Evolutionary conservation across 441 rosid species (phyloP).

Genomic region (Adansonia madagascariensis): DNA sequence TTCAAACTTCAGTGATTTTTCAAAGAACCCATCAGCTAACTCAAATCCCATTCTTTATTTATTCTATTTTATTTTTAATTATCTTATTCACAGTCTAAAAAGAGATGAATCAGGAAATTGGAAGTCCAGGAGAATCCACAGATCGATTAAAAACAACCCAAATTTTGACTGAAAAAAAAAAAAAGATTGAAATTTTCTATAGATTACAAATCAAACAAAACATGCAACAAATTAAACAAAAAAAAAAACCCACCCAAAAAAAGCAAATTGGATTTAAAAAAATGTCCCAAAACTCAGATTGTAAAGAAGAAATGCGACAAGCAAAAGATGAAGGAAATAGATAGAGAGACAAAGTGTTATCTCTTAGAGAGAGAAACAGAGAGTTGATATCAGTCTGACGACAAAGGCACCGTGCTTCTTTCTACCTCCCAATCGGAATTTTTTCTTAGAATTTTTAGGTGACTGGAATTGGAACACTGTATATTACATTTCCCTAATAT

Average conservation of each 20-base stretch:
- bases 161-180: background rate
- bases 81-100: background rate
- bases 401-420: slow-evolving; percentile 32
- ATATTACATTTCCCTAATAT: background rate
- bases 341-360: slow-evolving; percentile 5
- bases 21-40: slow-evolving; percentile 59
- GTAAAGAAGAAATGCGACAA: background rate
- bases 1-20: slow-evolving; percentile 34
- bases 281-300: background rate
- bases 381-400: slow-evolving; percentile 4
- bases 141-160: slow-evolving; percentile 3
- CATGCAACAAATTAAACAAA: background rate
- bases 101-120: slow-evolving; percentile 5
- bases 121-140: background rate
- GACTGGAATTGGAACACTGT: background rate
- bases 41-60: slow-evolving; percentile 62
- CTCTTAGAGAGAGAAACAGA: background rate
- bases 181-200: background rate
- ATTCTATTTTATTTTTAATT: background rate
- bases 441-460: background rate
- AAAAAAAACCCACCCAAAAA: background rate
- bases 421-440: slow-evolving; percentile 21
- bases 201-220: slow-evolving; percentile 8
- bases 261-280: slow-evolving; percentile 12
- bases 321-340: slow-evolving; percentile 3